A percentile compares a stretch with the other conserved stretches of the same genome.
Evolutionary conservation across 1,284 basidiomycete species (phyloP).

Genomic region (Trametes hirsuta): DNA sequence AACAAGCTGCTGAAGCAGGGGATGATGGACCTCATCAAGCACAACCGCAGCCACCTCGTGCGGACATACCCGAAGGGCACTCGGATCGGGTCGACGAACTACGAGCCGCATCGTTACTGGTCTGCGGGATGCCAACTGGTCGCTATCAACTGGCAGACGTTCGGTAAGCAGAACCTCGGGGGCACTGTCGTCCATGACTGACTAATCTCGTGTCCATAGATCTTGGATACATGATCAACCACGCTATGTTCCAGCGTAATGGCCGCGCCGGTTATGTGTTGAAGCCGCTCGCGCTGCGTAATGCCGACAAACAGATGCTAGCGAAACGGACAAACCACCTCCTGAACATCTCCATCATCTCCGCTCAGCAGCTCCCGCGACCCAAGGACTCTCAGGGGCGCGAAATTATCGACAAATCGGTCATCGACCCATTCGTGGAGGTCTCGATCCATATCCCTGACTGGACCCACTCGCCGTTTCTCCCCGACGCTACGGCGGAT

Average conservation of each 20-base stretch:
- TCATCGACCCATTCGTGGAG: constrained; percentile 79
- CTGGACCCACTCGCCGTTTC: constrained; percentile 52
- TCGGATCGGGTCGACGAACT: constrained; percentile 86
- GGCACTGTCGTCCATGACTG: not conserved
- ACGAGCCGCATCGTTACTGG: constrained; percentile 91
- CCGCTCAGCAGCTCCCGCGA: constrained; percentile 90
- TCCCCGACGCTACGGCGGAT: constrained; percentile 26
- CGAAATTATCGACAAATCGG: constrained; percentile 61
- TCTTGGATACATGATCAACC: constrained; percentile 87
- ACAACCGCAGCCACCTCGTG: constrained; percentile 85
- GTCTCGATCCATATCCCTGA: constrained; percentile 79
- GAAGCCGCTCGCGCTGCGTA: constrained; percentile 82
- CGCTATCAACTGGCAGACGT: constrained; percentile 98
- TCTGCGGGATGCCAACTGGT: constrained; percentile 91
- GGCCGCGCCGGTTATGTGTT: constrained; percentile 88
- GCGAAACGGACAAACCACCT: constrained; percentile 58
- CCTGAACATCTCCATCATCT: constrained; percentile 82
- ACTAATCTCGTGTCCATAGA: constrained; percentile 48
- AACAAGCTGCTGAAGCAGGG: constrained; percentile 65
- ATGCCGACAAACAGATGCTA: constrained; percentile 64
- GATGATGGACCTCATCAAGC: constrained; percentile 83
- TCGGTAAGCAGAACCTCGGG: constrained; percentile 56
- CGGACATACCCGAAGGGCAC: constrained; percentile 90
- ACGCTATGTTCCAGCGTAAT: constrained; percentile 93
- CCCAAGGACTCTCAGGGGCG: constrained; percentile 67